phyloP scores from a whole-genome alignment of 129 eudicot genomes.

The Mikania micrantha region DNA sequence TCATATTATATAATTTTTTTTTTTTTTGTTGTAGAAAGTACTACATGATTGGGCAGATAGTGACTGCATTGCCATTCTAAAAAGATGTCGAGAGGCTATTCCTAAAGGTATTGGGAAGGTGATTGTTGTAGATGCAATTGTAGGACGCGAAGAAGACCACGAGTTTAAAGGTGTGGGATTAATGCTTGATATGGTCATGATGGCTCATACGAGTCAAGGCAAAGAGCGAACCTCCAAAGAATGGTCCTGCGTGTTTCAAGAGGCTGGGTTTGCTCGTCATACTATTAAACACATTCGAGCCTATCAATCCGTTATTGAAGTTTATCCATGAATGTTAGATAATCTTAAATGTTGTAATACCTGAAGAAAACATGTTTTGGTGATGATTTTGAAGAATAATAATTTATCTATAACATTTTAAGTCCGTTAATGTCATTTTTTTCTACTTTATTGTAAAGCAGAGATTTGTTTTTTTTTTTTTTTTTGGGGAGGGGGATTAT shows the following conservation, averaged over 20 bases:
- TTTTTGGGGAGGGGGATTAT: no score
- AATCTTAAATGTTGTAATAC: no score
- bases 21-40: conserved; percentile 32
- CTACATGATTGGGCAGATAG: conserved; percentile 58
- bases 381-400: no score
- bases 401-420: no score
- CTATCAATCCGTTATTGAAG: conserved; percentile 42
- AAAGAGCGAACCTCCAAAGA: conserved; percentile 46
- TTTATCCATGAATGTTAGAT: conserved; percentile 23
- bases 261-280: conserved; percentile 42
- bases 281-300: conserved; percentile 31
- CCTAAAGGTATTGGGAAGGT: conserved; percentile 39
- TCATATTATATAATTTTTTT: not conserved
- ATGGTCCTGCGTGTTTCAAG: conserved; percentile 35
- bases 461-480: no score
- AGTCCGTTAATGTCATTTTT: no score
- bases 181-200: conserved; percentile 56
- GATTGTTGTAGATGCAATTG: conserved; percentile 38
- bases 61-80: conserved; percentile 41
- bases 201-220: conserved; percentile 51
- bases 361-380: no score
- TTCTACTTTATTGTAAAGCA: no score
- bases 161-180: conserved; percentile 39
- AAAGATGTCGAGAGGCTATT: conserved; percentile 39
- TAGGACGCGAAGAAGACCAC: conserved; percentile 21